These are phyloP conservation scores for Apiotrichum akiyoshidainum DNA, from an alignment of 1,284 basidiomycete genomes.

Conservation along the genomic window DNA sequence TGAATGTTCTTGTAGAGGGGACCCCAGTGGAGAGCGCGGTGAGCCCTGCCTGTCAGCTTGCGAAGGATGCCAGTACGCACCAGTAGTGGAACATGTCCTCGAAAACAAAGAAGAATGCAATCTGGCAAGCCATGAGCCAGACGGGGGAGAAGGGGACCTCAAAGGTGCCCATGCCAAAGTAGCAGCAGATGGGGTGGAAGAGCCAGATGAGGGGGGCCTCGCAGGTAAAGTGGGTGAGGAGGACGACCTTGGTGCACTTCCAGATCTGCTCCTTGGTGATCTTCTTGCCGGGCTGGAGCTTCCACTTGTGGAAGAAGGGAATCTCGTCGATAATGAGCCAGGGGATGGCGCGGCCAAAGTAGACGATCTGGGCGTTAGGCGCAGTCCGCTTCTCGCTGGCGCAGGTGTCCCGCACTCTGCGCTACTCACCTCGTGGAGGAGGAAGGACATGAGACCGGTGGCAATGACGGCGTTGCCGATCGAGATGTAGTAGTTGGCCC, in stretches of 20 bases:
- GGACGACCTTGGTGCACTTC: conserved; percentile 92
- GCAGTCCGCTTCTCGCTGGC: too few species aligned
- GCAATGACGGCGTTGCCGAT: conserved; percentile 89
- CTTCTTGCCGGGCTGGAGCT: conserved; percentile 81
- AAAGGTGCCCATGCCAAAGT: conserved; percentile 85
- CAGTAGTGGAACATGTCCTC: conserved; percentile 84
- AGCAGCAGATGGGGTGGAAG: conserved; percentile 91
- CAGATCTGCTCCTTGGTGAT: conserved; percentile 82
- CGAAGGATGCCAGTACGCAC: conserved; percentile 3
- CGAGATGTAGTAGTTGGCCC: conserved; percentile 78
- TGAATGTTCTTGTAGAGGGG: conserved; percentile 95
- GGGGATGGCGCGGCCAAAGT: conserved; percentile 92
- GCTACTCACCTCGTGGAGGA: conserved; percentile 79
- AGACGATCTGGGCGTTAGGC: conserved; percentile 67
- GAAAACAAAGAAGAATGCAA: conserved; percentile 90
- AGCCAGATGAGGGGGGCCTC: conserved; percentile 94
- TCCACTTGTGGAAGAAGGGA: conserved; percentile 92
- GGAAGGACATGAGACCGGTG: conserved; percentile 88
- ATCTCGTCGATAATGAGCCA: conserved; percentile 95
- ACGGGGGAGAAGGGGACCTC: conserved; percentile 77
- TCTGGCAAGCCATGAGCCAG: conserved; percentile 69
- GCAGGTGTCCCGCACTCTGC: too few species aligned
- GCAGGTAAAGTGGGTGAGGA: conserved; percentile 93
- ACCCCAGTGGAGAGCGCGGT: conserved; percentile 86
- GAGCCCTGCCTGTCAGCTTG: conserved; percentile 55